Percentiles rank a stretch among this genome's conserved stretches.
These are phyloP conservation scores for Trichoderma breve DNA, from an alignment of 2,329 filamentous ascomycete species.

Conservation along the genomic window DNA sequence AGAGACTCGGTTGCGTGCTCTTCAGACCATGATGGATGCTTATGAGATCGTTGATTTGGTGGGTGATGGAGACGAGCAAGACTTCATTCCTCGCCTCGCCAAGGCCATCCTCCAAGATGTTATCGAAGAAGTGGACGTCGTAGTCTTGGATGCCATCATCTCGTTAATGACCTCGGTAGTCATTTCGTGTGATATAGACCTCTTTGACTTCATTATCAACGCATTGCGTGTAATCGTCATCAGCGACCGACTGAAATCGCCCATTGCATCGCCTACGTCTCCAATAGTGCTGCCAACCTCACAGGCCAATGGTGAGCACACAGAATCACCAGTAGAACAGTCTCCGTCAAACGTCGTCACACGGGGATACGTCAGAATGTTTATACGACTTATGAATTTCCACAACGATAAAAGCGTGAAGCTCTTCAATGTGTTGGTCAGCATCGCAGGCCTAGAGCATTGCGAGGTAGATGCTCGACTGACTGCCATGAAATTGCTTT, in stretches of 20 bases:
- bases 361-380: constrained; percentile 70
- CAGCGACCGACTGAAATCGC: constrained; percentile 47
- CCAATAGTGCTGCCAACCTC: constrained; percentile 28
- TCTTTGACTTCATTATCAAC: constrained; percentile 59
- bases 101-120: constrained; percentile 61
- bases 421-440: constrained; percentile 62
- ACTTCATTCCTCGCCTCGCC: constrained; percentile 58
- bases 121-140: constrained; percentile 60
- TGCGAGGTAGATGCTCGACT: constrained; percentile 69
- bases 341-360: constrained; percentile 70
- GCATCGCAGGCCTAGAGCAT: constrained; percentile 58
- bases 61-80: constrained; percentile 56
- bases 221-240: constrained; percentile 51
- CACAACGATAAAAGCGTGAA: constrained; percentile 63
- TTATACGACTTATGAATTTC: constrained; percentile 68
- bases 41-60: constrained; percentile 59
- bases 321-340: constrained; percentile 33
- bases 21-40: constrained; percentile 59
- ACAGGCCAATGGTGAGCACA: constrained; percentile 24
- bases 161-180: constrained; percentile 64
- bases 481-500: constrained; percentile 73
- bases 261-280: constrained; percentile 35
- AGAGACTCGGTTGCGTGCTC: constrained; percentile 59
- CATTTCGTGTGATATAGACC: constrained; percentile 53
- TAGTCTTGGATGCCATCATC: constrained; percentile 63